A percentile compares a stretch with the other conserved stretches of the same genome.
Conservation (phyloP, 2,329 filamentous ascomycete genomes). For the Aureobasidium sp. region DNA sequence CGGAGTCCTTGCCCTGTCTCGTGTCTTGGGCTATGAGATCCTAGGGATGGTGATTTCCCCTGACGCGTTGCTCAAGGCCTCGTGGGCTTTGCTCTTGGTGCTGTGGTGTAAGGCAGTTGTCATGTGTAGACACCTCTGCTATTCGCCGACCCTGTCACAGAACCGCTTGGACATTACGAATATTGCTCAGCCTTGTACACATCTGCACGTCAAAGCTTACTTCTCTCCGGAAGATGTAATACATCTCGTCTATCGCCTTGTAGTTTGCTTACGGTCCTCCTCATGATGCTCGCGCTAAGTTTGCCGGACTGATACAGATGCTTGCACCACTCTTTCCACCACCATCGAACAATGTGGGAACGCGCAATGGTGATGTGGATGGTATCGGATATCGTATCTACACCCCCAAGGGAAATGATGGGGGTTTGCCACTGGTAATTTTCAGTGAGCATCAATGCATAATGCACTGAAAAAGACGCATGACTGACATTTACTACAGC, state of each 20-base stretch:
- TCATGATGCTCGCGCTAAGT: too few relatives aligned
- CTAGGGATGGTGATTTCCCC: neutral
- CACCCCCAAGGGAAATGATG: too few relatives aligned
- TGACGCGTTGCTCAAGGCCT: conserved; percentile 2
- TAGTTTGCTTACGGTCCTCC: neutral
- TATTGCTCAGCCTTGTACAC: neutral
- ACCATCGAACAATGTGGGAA: too few relatives aligned
- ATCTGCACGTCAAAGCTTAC: neutral
- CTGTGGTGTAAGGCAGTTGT: conserved; percentile 12
- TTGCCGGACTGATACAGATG: too few relatives aligned
- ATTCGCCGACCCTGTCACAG: neutral
- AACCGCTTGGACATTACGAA: neutral
- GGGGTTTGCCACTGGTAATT: too few relatives aligned
- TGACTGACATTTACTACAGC: too few relatives aligned
- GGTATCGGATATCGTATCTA: too few relatives aligned
- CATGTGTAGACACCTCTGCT: neutral
- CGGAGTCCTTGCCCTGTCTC: neutral
- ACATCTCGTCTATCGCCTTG: neutral
- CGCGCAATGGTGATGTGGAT: too few relatives aligned
- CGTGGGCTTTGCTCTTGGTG: neutral
- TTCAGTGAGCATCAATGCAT: too few relatives aligned
- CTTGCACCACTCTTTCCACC: too few relatives aligned
- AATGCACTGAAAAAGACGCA: too few relatives aligned
- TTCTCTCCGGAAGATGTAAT: neutral
- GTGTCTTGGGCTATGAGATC: conserved; percentile 8